Evolutionary conservation across 768 basidiomycete species (phyloP).

Genomic region (Clitopilus hobsonii): DNA sequence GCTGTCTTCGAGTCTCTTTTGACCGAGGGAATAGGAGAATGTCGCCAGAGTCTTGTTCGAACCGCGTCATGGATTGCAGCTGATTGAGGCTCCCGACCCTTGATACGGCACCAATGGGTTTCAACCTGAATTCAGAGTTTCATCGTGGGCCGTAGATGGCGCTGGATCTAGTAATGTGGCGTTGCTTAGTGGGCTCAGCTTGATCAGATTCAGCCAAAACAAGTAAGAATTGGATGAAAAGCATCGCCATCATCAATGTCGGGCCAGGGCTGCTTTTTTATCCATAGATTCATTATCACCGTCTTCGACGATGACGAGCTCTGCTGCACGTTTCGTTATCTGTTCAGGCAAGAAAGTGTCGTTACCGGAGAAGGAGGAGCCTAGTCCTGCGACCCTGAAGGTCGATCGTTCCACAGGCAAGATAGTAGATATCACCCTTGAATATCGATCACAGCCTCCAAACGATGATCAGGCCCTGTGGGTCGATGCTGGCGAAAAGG

Average conservation of each 20-base stretch:
- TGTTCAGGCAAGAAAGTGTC: conserved; percentile 56
- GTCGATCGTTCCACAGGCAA: conserved; percentile 54
- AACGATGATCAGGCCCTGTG: conserved; percentile 28
- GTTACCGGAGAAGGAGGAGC: conserved; percentile 42
- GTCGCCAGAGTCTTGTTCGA: neutral
- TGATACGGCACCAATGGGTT: neutral
- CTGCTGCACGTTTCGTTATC: conserved; percentile 12
- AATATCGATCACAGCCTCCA: conserved; percentile 23
- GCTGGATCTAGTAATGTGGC: neutral
- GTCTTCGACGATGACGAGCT: neutral
- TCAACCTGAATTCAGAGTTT: neutral
- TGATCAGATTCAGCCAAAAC: neutral
- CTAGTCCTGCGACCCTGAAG: conserved; percentile 63
- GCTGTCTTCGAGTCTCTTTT: neutral
- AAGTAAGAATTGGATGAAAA: neutral
- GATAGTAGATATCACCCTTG: conserved; percentile 46
- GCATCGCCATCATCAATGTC: neutral
- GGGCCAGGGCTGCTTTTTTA: neutral
- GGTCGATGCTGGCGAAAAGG: conserved; percentile 53
- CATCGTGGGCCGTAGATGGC: neutral
- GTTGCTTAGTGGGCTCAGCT: too few relatives aligned
- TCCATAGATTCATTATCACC: neutral
- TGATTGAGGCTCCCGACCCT: neutral
- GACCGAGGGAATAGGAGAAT: neutral
- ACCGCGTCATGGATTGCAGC: neutral